Evolutionary conservation across 164 flowering plant genomes (phyloP), one percentile per base, ranked within the genome.

Genomic region (Dillenia suffruticosa): DNA sequence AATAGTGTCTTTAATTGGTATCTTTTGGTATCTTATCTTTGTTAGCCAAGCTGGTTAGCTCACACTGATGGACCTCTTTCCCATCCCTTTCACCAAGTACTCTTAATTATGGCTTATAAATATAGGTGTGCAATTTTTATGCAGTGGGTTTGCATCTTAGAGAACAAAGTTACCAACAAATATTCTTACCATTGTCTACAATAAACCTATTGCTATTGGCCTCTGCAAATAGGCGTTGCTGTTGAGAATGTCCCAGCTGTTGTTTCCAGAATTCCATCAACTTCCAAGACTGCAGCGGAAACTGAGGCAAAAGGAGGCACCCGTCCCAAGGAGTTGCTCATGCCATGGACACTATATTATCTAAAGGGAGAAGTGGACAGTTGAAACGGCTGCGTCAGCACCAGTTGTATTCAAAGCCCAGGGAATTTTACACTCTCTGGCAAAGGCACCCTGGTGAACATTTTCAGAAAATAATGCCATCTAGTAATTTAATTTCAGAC

Each of bases 401-500:
- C 12, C 24, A 17, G 22, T 4, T 1, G 32, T 12, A 52, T 2
- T 66, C 70, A 70, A 63, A 64, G 65, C 67, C 11, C 5, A 67
- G 51, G 51, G 83, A 82, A 62, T 84, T 58, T 52, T 89, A 82
- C 73, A 82, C 84, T 0, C 82, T 89, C 4, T 86, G 83, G 92
- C 83, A 75, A 71, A 71, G 92, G 63, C 63, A 87, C 47, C 83
- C 89, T 5, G 88, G 88, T 32, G 84, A 84, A 51, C 92, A 86
- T 79, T 88, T 90, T 64, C 81, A 81, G 52, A 79, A 76, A 67
- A 88, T 93, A 58, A 63, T 84, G 49, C 88, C 90, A 22, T 87
- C 97, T 0, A 72, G 80, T 75, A 90, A 85, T 73, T 51, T 93
- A 46, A 81, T 89, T 54, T 72, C 90, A 22, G 97, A 85, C 78